Evolutionary conservation across 768 basidiomycete genomes (phyloP).

Genomic region (Thelephora ganbajun): DNA sequence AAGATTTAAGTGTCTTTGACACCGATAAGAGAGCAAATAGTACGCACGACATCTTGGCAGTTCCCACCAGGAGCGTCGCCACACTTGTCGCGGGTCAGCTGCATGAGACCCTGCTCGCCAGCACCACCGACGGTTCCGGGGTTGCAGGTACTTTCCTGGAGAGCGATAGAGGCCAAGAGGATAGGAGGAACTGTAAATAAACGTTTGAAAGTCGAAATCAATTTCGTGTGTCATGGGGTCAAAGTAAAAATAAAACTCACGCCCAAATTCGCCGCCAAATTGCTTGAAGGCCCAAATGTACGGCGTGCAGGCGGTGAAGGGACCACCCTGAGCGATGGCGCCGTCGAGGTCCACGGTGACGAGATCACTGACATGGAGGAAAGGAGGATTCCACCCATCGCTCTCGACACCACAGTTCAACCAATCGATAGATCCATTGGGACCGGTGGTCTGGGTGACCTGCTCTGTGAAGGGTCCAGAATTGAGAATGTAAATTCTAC

Average conservation of each 20-base stretch:
- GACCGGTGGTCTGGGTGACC: slow-evolving; percentile 37
- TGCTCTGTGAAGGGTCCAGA: slow-evolving; percentile 22
- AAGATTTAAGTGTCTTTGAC: neutral
- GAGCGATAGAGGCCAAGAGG: slow-evolving; percentile 72
- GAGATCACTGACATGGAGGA: slow-evolving; percentile 37
- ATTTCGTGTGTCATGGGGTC: neutral
- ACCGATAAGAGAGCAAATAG: neutral
- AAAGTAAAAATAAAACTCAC: slow-evolving; percentile 15
- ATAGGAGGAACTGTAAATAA: slow-evolving; percentile 45
- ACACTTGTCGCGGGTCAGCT: slow-evolving; percentile 71
- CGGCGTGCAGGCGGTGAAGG: slow-evolving; percentile 44
- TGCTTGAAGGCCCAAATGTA: slow-evolving; percentile 44
- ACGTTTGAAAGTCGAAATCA: neutral
- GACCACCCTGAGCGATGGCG: slow-evolving; percentile 35
- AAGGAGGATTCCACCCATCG: slow-evolving; percentile 62
- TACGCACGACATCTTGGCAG: slow-evolving; percentile 25
- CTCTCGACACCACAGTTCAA: slow-evolving; percentile 62
- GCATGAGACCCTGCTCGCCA: slow-evolving; percentile 83
- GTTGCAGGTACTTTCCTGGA: slow-evolving; percentile 79
- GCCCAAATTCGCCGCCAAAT: slow-evolving; percentile 30
- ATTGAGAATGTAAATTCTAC: neutral
- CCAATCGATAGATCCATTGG: slow-evolving; percentile 63
- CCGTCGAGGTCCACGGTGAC: slow-evolving; percentile 28
- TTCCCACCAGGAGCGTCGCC: slow-evolving; percentile 31
- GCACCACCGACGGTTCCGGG: slow-evolving; percentile 51